Conservation (phyloP, 2,329 filamentous ascomycete species). For the Teratosphaeria destructans region DNA sequence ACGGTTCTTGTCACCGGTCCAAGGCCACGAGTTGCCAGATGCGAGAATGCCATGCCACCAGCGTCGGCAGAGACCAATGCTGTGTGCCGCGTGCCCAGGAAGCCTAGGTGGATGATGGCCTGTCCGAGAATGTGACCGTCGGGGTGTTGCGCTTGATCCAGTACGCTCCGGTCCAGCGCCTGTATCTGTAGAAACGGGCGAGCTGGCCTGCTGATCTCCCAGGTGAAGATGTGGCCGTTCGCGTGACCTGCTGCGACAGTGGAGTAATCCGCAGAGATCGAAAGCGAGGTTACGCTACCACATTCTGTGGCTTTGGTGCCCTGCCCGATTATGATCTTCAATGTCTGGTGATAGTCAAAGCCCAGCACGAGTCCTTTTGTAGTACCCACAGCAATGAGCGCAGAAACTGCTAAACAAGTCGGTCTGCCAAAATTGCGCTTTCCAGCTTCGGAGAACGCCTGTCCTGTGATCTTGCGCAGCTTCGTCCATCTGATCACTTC, state of each 20-base stretch:
- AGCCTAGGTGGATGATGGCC: constrained; percentile 82
- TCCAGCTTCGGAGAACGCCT: constrained; percentile 85
- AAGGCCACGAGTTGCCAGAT: constrained; percentile 83
- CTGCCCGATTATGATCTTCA: constrained; percentile 87
- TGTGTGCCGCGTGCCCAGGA: constrained; percentile 85
- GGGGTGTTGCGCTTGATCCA: constrained; percentile 52
- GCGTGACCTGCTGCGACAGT: constrained; percentile 85
- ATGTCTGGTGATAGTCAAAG: constrained; percentile 93
- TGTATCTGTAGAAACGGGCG: constrained; percentile 82
- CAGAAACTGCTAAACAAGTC: constrained; percentile 80
- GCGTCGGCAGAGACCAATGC: constrained; percentile 92
- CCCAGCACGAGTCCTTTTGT: constrained; percentile 89
- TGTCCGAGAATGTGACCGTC: constrained; percentile 77
- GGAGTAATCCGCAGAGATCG: constrained; percentile 86
- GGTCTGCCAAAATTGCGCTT: constrained; percentile 86
- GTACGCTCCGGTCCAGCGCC: constrained; percentile 53
- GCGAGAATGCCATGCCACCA: constrained; percentile 94
- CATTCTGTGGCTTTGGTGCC: constrained; percentile 92
- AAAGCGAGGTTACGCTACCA: constrained; percentile 74
- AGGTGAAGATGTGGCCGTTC: constrained; percentile 88
- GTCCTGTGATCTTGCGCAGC: constrained; percentile 74
- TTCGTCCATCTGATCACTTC: constrained; percentile 96
- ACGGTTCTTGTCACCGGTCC: constrained; percentile 76
- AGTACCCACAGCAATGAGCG: constrained; percentile 81
- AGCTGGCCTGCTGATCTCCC: constrained; percentile 77